Percentiles rank a stretch among this genome's conserved stretches.
Evolutionary conservation across 202 grass and related monocot species (phyloP).

Genomic region (Miscanthus sacchariflorus): DNA sequence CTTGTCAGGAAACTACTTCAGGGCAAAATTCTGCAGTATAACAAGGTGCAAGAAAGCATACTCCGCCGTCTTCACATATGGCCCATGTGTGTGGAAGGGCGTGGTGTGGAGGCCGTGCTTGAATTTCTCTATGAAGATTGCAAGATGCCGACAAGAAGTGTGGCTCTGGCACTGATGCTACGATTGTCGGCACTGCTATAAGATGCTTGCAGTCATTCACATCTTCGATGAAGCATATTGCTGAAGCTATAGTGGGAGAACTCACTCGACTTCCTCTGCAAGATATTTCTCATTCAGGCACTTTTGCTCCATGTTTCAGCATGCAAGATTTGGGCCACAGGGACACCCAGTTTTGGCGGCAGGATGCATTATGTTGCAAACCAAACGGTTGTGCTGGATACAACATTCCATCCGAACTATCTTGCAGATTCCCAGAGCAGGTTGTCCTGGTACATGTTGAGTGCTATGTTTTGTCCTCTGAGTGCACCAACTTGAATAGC

Average conservation of each 20-base stretch:
- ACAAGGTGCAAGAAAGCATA: not conserved
- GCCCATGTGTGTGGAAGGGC: not conserved
- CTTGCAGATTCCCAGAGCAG: no score
- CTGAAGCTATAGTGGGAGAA: not conserved
- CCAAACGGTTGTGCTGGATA: no score
- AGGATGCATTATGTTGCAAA: not conserved
- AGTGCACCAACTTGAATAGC: not conserved
- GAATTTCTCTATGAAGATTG: not conserved
- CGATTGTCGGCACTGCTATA: not conserved
- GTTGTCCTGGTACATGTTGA: no score
- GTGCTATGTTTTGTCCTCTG: not conserved
- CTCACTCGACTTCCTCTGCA: not conserved
- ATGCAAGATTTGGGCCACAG: no score
- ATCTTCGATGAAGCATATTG: not conserved
- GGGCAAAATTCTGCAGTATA: not conserved
- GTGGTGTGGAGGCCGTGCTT: not conserved
- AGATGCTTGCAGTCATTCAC: constrained; percentile 10
- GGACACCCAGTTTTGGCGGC: not conserved
- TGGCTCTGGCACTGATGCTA: not conserved
- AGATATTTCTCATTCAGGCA: not conserved
- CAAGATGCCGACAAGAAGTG: not conserved
- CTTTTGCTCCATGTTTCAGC: not conserved
- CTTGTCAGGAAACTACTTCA: not conserved
- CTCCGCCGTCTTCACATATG: not conserved
- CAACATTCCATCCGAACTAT: no score